Base-by-base conservation (phyloP, 2,329 filamentous ascomycete genomes). In the Colletotrichum sp. region DNA sequence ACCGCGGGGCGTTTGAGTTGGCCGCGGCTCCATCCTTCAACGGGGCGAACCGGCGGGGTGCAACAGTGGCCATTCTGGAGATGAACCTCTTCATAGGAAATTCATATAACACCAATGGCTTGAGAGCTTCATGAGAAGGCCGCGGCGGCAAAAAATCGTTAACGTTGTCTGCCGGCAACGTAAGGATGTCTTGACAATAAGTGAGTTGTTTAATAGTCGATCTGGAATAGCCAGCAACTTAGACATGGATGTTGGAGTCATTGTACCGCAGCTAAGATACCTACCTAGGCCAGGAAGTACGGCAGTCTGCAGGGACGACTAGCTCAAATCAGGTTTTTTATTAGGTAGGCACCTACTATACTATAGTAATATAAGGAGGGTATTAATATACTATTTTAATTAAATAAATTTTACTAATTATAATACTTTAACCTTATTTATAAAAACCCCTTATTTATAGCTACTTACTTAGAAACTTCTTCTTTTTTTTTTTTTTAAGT, bases 1-100 rank as follows among this genome's bases (percentile, higher is more conserved):
- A 84, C 72, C 82, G 86, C 3, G 90, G 89, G 26, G 84, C 82
- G 10, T 82, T 81, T 28, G 81, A 79, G 5, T 83, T 80, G 7
- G 84, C 78, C 13, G 80, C 59, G 59, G 18, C 79, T 8, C 83
- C 84, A 24, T 83, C 81, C 74, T 85, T 87, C 65, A 94, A 82
- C 13, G 92, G 92, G 59, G 91, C 90, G 80, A 94, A 94, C 36
- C 87, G 87, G 78, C 86, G 86, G 30, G 84, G 84, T 65, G 80
- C 75, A 68, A 80, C 77, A 28, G 85, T 81, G 70, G 85, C 79
- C 89, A 90, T 90, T 64, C 81, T 86, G 71, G 85, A 82, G 64
- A 86, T 75, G 70, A 87, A 81, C 77, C 82, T 84, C 28, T 76
- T 76, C 74, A 76, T 76, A 59, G 18, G 18, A 74, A 22, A 44